These are phyloP conservation scores for Logfia minima DNA, from an alignment of 129 eudicot species.

Conservation along the genomic window DNA sequence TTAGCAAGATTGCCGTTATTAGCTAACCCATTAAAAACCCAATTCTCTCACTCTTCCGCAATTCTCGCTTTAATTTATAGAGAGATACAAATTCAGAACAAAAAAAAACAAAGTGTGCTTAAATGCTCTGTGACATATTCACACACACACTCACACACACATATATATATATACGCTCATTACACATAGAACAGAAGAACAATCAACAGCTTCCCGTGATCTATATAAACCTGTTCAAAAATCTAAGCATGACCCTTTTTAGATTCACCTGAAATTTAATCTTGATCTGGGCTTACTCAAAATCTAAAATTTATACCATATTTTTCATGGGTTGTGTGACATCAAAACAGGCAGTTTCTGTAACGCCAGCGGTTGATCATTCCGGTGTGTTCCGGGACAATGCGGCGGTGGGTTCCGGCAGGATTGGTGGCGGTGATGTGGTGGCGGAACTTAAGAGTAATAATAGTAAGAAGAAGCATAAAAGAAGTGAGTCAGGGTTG, in stretches of 20 bases:
- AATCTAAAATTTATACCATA: neutral
- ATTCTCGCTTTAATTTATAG: conserved; percentile 35
- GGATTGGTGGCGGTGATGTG: conserved; percentile 46
- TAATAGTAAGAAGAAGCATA: conserved; percentile 43
- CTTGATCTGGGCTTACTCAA: conserved; percentile 31
- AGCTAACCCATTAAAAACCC: conserved; percentile 20
- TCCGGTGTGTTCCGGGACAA: conserved; percentile 73
- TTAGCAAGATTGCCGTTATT: conserved; percentile 34
- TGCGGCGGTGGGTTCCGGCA: conserved; percentile 49
- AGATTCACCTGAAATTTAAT: conserved; percentile 27
- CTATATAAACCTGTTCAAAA: conserved; percentile 8
- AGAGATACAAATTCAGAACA: neutral
- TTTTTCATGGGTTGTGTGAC: conserved; percentile 81
- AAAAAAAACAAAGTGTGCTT: neutral
- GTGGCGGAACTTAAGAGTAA: conserved; percentile 46
- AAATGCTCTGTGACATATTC: conserved; percentile 1
- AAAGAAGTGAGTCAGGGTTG: conserved; percentile 54
- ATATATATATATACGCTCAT: conserved; percentile 23
- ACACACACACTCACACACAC: conserved; percentile 12
- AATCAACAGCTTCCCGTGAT: conserved; percentile 33
- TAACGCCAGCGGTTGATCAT: conserved; percentile 83
- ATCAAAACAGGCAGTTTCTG: conserved; percentile 84
- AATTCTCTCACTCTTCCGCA: conserved; percentile 35
- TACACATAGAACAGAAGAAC: conserved; percentile 15
- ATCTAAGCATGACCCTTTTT: conserved; percentile 17